Evolutionary conservation across 139 green algal species (phyloP).

Genomic region (Zygnema circumcarinatum): DNA sequence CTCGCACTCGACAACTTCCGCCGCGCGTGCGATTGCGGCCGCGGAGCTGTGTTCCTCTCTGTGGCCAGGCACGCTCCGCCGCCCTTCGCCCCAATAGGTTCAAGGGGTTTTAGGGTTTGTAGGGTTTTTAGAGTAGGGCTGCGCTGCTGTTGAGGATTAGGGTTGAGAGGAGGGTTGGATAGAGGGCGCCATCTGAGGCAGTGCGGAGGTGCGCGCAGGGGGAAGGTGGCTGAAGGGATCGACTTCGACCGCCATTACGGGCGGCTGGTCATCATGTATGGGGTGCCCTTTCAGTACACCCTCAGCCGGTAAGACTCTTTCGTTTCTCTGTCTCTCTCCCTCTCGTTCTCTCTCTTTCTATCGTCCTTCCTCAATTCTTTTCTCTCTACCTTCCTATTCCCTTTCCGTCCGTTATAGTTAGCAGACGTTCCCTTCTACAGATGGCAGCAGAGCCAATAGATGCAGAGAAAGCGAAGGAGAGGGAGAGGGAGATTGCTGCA

Average conservation of each 20-base stretch:
- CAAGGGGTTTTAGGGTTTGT: too few species aligned
- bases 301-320: constrained; percentile 54
- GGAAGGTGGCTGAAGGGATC: constrained; percentile 93
- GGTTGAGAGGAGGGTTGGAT: neutral
- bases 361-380: neutral
- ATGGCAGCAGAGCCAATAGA: too few species aligned
- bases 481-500: too few species aligned
- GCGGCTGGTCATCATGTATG: constrained; percentile 94
- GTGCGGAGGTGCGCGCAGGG: neutral
- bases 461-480: too few species aligned
- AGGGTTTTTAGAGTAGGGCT: too few species aligned
- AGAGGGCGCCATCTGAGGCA: neutral
- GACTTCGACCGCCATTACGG: constrained; percentile 97
- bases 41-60: constrained; percentile 94
- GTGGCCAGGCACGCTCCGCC: constrained; percentile 25
- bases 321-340: too few species aligned
- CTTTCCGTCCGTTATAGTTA: neutral
- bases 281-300: constrained; percentile 91
- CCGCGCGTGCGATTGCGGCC: constrained; percentile 93
- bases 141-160: neutral
- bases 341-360: too few species aligned
- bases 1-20: constrained; percentile 98
- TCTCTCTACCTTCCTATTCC: neutral
- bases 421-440: too few species aligned
- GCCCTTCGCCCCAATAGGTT: too few species aligned